Evolutionary conservation across 2,329 filamentous ascomycete genomes (phyloP), one percentile per base, ranked within the genome.

Genomic region (Claviceps maximensis): DNA sequence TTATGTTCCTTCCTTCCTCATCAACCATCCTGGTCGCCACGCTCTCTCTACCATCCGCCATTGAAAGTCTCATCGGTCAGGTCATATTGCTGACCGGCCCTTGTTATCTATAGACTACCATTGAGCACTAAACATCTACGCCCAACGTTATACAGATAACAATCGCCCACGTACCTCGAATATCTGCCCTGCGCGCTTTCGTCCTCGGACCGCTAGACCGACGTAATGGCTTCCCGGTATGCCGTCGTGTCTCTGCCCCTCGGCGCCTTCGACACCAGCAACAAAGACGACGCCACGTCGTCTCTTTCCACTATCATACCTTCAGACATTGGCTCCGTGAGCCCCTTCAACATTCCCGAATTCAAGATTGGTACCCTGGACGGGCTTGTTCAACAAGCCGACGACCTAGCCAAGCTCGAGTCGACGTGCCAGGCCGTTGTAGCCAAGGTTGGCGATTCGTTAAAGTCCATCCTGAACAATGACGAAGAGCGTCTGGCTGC

Each of bases 361-460:
- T 96, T 98, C 79, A 98, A 97, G 75, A 95, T 98, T 67, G 93
- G 93, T 54, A 96, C 93, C 0, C 78, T 98, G 40, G 93, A 98
- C 72, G 89, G 87, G 41, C 77, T 98, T 54, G 89, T 98, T 46
- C 88, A 95, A 71, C 91, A 98, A 70, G 93, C 93, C 53, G 93
- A 98, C 65, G 93, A 97, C 65, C 76, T 98, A 52, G 79, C 84
- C 55, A 97, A 96, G 80, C 82, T 97, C 50, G 88, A 94, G 60
- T 69, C 77, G 38, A 78, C 80, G 38, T 95, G 89, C 67, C 82
- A 90, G 69, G 80, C 77, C 51, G 88, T 96, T 7, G 90, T 95
- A 41, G 78, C 77, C 61, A 97, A 96, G 73, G 87, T 97, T 40
- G 83, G 83, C 59, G 89, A 96, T 63, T 90, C 89, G 52, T 72